These are phyloP conservation scores for Dentipellis fragilis DNA, from an alignment of 768 basidiomycete genomes.

Conservation along the genomic window DNA sequence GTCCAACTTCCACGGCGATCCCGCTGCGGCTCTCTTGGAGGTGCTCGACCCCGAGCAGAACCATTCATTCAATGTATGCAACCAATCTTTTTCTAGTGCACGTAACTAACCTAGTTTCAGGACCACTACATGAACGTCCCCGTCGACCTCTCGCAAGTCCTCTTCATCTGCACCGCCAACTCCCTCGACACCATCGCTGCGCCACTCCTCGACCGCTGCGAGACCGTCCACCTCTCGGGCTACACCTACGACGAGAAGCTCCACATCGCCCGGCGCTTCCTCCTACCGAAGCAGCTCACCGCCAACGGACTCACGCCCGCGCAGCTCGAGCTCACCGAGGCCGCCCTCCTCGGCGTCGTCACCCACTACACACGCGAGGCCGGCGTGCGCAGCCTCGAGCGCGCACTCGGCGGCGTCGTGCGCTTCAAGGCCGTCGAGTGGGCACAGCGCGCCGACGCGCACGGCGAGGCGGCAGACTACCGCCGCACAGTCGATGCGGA, in stretches of 20 bases:
- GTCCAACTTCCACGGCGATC: slow-evolving; percentile 86
- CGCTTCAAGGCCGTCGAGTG: slow-evolving; percentile 88
- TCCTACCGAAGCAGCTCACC: slow-evolving; percentile 79
- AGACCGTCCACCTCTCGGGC: slow-evolving; percentile 74
- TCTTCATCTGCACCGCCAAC: slow-evolving; percentile 93
- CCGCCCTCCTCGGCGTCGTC: slow-evolving; percentile 60
- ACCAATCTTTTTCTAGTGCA: neutral
- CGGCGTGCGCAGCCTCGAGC: slow-evolving; percentile 84
- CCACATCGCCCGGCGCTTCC: slow-evolving; percentile 77
- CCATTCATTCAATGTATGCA: slow-evolving; percentile 62
- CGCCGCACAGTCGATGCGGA: slow-evolving; percentile 47
- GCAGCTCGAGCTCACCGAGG: slow-evolving; percentile 58
- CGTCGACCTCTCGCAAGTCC: slow-evolving; percentile 76
- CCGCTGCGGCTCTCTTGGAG: slow-evolving; percentile 82
- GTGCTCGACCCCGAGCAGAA: slow-evolving; percentile 95
- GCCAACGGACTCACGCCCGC: slow-evolving; percentile 63
- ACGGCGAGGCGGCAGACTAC: slow-evolving; percentile 29
- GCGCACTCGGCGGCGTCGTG: slow-evolving; percentile 82
- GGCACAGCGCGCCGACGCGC: slow-evolving; percentile 53
- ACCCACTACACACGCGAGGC: slow-evolving; percentile 84
- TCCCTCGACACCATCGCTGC: slow-evolving; percentile 81
- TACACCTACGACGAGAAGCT: slow-evolving; percentile 90
- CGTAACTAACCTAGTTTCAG: slow-evolving; percentile 23
- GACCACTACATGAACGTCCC: slow-evolving; percentile 91
- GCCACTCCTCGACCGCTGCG: slow-evolving; percentile 84